Percentiles rank a stretch among this genome's conserved stretches.
phyloP scores from a whole-genome alignment of 129 eudicot species.

The Tagetes erecta region DNA sequence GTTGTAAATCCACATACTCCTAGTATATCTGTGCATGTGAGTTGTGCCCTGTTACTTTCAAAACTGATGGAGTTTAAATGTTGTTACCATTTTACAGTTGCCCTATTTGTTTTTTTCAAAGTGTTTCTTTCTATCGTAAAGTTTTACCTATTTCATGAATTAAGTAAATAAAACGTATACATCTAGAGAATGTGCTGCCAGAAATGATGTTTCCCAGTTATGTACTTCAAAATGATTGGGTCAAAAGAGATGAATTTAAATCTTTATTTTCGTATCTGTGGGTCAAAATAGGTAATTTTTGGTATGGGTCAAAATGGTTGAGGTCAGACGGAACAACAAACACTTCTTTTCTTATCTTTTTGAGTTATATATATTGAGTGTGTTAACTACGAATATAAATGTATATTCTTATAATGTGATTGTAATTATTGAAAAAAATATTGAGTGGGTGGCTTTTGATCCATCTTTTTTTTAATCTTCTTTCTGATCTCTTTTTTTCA shows the following conservation, averaged over 20 bases:
- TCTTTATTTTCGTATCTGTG: background rate
- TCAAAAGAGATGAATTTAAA: conserved; percentile 2
- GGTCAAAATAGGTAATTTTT: background rate
- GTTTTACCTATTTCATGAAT: background rate
- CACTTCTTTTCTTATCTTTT: background rate
- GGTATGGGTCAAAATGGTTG: conserved; percentile 1
- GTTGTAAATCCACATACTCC: background rate
- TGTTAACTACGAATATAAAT: background rate
- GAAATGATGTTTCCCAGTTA: conserved; percentile 2
- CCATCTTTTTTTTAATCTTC: background rate
- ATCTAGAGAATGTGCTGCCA: background rate
- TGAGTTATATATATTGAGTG: background rate
- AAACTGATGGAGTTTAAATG: background rate
- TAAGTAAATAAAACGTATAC: conserved; percentile 4
- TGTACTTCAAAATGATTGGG: conserved; percentile 2
- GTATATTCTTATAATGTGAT: background rate
- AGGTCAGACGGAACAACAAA: background rate
- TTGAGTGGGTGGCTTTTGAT: background rate
- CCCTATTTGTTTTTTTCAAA: conserved; percentile 15
- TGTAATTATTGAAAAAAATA: background rate
- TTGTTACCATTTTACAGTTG: background rate
- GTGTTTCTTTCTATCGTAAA: conserved; percentile 9
- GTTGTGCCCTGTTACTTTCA: background rate
- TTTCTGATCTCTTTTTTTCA: conserved; percentile 21
- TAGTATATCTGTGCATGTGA: conserved; percentile 17